Evolutionary conservation across 371 early-diverging fungal genomes (phyloP), one percentile per base, ranked within the genome.

Genomic region (Dichotomocladium elegans): DNA sequence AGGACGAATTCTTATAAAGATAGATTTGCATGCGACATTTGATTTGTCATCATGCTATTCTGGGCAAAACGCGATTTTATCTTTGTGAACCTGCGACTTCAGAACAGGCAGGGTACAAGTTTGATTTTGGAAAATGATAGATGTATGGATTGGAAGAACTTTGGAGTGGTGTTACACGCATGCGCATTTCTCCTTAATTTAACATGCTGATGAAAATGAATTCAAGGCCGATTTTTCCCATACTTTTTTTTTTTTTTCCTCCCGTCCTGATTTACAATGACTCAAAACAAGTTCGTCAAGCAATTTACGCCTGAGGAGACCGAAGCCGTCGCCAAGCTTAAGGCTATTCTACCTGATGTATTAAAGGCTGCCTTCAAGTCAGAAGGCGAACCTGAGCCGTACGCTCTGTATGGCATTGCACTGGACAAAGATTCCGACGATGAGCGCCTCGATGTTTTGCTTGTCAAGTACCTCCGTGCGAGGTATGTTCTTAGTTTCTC

Each of bases 381-480:
- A 9, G 55, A 72, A n/a, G 52, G 58, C 17, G 66, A 60, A 26
- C 55, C 70, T 22, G 65, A 73, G 14, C 53, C 55, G 29, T 66
- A 74, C 37, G 48, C 58, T 15, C 57, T 84, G 37, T 84, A 83
- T 83, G 76, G 66, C 15, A 66, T 84, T 26, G 53, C 68, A 1
- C 68, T 83, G 15, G 66, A 63, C 42, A 66, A 66, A 30, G 55
- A 61, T 8, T 70, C 72, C 10, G 58, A 49, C 3, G 84, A 84
- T 60, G 68, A 70, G 43, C 72, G 81, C 15, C 51, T 84, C 37
- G 68, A 80, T 28, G 81, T 84, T 8, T 52, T 84, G 14, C 48
- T 84, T 17, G 60, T 74, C 34, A 84, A 84, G 61, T 84, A 81
- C 46, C 53, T 82, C 33, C 63, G 68, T 48, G 84, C 84, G 1